A percentile compares a stretch with the other conserved stretches of the same genome.
These are phyloP conservation scores for Penicillium lividum DNA, from an alignment of 495 filamentous ascomycete genomes.

Conservation along the genomic window DNA sequence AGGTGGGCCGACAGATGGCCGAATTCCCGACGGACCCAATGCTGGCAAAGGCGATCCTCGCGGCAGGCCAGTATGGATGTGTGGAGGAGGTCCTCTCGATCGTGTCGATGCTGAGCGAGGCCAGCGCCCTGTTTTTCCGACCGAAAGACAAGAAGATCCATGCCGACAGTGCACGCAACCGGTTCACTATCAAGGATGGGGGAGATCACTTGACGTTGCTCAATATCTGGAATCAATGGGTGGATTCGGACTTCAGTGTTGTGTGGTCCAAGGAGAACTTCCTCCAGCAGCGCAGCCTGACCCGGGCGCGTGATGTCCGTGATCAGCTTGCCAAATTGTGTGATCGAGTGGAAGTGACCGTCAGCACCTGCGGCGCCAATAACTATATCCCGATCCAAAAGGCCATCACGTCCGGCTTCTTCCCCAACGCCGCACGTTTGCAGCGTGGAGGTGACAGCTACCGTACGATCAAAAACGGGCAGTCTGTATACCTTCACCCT, in stretches of 20 bases:
- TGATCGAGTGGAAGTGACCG: slow-evolving; percentile 83
- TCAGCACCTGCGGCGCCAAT: slow-evolving; percentile 65
- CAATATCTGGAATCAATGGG: slow-evolving; percentile 98
- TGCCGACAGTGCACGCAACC: slow-evolving; percentile 86
- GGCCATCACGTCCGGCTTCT: slow-evolving; percentile 89
- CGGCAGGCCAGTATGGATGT: slow-evolving; percentile 82
- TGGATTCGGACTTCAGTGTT: slow-evolving; percentile 84
- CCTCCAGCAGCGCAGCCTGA: slow-evolving; percentile 83
- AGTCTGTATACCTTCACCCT: slow-evolving; percentile 89
- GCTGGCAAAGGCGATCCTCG: slow-evolving; percentile 90
- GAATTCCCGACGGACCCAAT: slow-evolving; percentile 95
- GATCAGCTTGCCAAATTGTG: slow-evolving; percentile 95
- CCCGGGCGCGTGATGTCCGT: slow-evolving; percentile 85
- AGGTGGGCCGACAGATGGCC: slow-evolving; percentile 92
- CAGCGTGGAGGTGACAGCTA: slow-evolving; percentile 87
- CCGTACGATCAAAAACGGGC: slow-evolving; percentile 89
- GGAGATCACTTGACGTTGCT: slow-evolving; percentile 89
- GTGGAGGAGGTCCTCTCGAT: slow-evolving; percentile 95
- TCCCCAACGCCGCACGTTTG: slow-evolving; percentile 87
- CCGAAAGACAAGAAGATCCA: slow-evolving; percentile 98
- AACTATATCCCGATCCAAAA: slow-evolving; percentile 81
- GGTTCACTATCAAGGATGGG: slow-evolving; percentile 90
- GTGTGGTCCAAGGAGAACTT: slow-evolving; percentile 95
- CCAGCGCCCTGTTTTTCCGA: slow-evolving; percentile 86
- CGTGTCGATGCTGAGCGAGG: slow-evolving; percentile 90